phyloP scores from a whole-genome alignment of 108 stramenopile species.

The Asterionellopsis glacialis region DNA sequence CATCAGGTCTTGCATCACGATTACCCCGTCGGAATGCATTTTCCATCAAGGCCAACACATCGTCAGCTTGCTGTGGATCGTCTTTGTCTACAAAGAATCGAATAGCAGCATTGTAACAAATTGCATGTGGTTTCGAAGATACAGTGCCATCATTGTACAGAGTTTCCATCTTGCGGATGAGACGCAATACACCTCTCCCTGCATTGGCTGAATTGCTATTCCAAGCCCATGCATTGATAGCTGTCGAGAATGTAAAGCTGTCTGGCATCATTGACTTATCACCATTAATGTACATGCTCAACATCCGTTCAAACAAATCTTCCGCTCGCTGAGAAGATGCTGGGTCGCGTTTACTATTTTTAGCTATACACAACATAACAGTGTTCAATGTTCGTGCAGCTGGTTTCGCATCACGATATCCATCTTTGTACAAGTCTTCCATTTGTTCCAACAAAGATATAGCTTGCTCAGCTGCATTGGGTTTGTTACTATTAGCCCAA shows the following conservation, averaged over 20 bases:
- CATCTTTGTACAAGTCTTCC: constrained; percentile 34
- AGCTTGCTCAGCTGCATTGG: constrained; percentile 17
- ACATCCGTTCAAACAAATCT: constrained; percentile 37
- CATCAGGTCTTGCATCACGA: neutral
- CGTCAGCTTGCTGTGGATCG: neutral
- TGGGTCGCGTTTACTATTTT: constrained; percentile 25
- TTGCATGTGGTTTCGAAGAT: constrained; percentile 1
- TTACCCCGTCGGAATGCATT: neutral
- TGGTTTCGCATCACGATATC: constrained; percentile 15
- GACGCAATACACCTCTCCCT: too few relatives aligned
- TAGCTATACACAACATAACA: constrained; percentile 34
- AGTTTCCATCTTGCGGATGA: neutral
- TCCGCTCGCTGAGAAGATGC: constrained; percentile 37
- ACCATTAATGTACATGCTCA: constrained; percentile 24
- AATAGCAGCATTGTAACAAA: neutral
- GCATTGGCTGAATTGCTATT: too few relatives aligned
- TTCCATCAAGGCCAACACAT: neutral
- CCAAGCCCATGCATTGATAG: constrained; percentile 58
- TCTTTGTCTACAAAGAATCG: constrained; percentile 1
- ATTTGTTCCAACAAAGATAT: constrained; percentile 37
- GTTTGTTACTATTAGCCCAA: constrained; percentile 23
- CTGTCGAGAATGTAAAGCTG: constrained; percentile 32
- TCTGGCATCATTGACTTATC: constrained; percentile 38
- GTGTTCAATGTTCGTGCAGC: constrained; percentile 47
- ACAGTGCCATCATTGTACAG: neutral